phyloP scores from a whole-genome alignment of 495 filamentous ascomycete genomes.

The Podospora didyma region DNA sequence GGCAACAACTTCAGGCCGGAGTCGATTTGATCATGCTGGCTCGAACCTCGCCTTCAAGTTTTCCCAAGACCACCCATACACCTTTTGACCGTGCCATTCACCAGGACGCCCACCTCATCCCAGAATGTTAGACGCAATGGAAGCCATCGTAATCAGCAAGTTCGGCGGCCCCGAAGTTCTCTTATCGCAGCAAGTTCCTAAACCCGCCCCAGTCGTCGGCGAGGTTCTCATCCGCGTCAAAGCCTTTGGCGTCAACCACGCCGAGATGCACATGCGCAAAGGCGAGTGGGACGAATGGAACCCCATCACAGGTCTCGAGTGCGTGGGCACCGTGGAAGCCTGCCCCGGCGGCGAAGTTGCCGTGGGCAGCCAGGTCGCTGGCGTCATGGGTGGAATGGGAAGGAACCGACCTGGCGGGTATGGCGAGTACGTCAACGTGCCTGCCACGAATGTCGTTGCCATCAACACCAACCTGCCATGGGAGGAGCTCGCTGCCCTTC shows the following conservation, averaged over 20 bases:
- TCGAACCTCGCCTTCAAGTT: no score
- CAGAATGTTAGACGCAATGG: conserved; percentile 27
- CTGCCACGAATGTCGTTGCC: conserved; percentile 32
- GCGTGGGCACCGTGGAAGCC: conserved; percentile 38
- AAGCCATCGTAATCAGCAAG: conserved; percentile 39
- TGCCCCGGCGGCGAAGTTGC: conserved; percentile 35
- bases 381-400: conserved; percentile 44
- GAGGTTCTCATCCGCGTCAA: conserved; percentile 37
- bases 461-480: conserved; percentile 26
- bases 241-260: conserved; percentile 48
- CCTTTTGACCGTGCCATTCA: no score
- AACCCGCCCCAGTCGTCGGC: conserved; percentile 26
- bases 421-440: conserved; percentile 35
- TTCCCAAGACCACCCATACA: no score
- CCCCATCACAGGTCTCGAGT: conserved; percentile 44
- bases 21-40: no score
- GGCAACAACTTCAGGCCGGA: no score
- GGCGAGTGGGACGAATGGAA: conserved; percentile 49
- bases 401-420: conserved; percentile 38
- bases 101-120: no score
- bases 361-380: conserved; percentile 33
- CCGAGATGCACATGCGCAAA: conserved; percentile 49
- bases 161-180: conserved; percentile 40
- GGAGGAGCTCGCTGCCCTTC: conserved; percentile 41
- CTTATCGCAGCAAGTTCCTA: conserved; percentile 28